These are phyloP conservation scores for Candida verbasci DNA, from an alignment of 805 yeast genomes.

Conservation along the genomic window DNA sequence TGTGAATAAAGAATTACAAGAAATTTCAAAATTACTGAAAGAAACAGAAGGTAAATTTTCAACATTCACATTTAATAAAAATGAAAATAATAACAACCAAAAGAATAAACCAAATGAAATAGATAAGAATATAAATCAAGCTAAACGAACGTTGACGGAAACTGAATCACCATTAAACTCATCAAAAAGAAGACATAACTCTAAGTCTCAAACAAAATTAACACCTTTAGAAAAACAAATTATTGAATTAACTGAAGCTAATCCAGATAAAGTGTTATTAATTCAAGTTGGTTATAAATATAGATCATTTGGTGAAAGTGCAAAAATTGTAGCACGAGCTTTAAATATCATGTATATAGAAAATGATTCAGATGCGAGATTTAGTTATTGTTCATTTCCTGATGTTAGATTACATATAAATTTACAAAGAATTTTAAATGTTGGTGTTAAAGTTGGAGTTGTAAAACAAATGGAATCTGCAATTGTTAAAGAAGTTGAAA, in stretches of 20 bases:
- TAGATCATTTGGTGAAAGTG: constrained; percentile 84
- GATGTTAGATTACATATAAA: constrained; percentile 70
- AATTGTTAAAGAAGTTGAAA: constrained; percentile 59
- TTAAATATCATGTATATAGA: constrained; percentile 69
- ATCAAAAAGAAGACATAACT: background rate
- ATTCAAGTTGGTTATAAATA: constrained; percentile 91
- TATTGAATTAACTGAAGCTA: constrained; percentile 53
- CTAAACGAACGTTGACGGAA: background rate
- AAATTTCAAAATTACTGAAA: no score
- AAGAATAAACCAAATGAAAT: background rate
- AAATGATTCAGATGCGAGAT: constrained; percentile 58
- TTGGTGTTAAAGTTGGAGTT: constrained; percentile 79
- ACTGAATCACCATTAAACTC: background rate
- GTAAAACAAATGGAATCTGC: constrained; percentile 83
- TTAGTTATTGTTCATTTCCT: constrained; percentile 86
- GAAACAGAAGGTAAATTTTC: no score
- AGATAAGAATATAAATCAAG: background rate
- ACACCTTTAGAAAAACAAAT: constrained; percentile 82
- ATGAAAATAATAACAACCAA: no score
- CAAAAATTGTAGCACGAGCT: constrained; percentile 59
- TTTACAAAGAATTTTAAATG: constrained; percentile 63
- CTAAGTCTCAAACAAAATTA: constrained; percentile 11
- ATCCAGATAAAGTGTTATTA: constrained; percentile 69
- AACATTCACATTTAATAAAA: no score
- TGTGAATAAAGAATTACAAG: no score